These are phyloP conservation scores for Atalantia buxifolia DNA, from an alignment of 345 rosid genomes.

Conservation along the genomic window DNA sequence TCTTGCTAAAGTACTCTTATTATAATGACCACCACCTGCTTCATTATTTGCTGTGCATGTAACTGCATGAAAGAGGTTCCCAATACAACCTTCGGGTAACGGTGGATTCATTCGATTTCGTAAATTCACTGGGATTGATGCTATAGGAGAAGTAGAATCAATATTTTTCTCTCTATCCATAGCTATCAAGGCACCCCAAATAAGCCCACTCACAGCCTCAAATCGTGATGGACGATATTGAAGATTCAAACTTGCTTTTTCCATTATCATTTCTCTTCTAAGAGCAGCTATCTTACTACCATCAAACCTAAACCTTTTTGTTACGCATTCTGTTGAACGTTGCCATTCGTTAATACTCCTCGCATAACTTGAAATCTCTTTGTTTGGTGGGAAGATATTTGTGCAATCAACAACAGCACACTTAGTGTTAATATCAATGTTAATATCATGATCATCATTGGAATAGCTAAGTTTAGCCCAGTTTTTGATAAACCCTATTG, in stretches of 20 bases:
- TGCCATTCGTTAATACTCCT: neutral
- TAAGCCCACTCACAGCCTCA: neutral
- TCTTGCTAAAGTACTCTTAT: neutral
- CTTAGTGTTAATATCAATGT: neutral
- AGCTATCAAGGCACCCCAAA: neutral
- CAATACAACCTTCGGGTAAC: neutral
- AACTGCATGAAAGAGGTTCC: neutral
- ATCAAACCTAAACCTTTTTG: neutral
- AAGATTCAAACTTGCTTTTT: neutral
- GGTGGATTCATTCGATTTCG: neutral
- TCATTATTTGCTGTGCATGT: neutral
- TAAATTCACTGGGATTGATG: neutral
- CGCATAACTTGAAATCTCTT: neutral
- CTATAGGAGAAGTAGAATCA: neutral
- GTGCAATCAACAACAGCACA: neutral
- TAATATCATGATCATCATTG: neutral
- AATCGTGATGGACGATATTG: neutral
- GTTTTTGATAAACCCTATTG: conserved; percentile 2
- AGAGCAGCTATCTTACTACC: neutral
- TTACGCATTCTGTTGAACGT: neutral
- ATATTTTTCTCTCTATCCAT: neutral
- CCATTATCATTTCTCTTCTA: neutral
- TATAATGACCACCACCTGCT: neutral
- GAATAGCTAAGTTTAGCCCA: conserved; percentile 21
- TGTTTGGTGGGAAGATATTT: neutral